Base-by-base conservation (phyloP, 2,329 filamentous ascomycete genomes). In the Monilinia laxa region DNA sequence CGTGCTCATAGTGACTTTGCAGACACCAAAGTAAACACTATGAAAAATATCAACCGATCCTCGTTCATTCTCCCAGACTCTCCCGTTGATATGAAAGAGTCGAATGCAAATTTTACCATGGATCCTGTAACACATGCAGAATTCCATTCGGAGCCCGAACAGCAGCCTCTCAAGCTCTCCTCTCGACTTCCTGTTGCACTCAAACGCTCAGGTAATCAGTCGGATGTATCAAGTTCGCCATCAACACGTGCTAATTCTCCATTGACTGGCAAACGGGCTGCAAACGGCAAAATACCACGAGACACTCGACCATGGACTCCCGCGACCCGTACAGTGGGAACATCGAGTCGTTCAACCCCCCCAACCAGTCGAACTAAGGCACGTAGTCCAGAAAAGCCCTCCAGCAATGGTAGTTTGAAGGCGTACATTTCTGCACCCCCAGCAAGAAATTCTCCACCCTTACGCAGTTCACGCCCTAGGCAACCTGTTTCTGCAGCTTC, bases 391-490 rank as follows among this genome's bases (percentile, higher is more conserved):
- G 70, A 68, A 31, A 73, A 72, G 62, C 47, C 67, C 56, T 66
- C 67, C 64, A 76, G 82, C 35, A 84, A 81, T 69, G 85, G 82
- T 72, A 87, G 86, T 62, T 82, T 95, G 16, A 88, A 90, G 72
- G 90, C 91, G 51, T 91, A 90, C 76, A 90, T 95, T 71, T 85
- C 89, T 67, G 81, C 86, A 45, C 86, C 90, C 54, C 82, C 83
- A 23, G 86, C 90, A 0, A 92, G 91, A 75, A 83, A 89, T 45
- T 96, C 93, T 1, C 92, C 92, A 4, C 87, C 89, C 12, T 80
- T 96, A 59, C 86, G 92, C 74, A 95, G 91, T 74, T 95, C 92
- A 53, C 84, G 91, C 53, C 91, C 91, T n/a, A 84, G 92, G 62
- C 89, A 92, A 74, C 89, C 90, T 11, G 88, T 96, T 28, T 92